Evolutionary conservation across 2,329 filamentous ascomycete species (phyloP), one percentile per base, ranked within the genome.

Genomic region (Calonectria crousiana): DNA sequence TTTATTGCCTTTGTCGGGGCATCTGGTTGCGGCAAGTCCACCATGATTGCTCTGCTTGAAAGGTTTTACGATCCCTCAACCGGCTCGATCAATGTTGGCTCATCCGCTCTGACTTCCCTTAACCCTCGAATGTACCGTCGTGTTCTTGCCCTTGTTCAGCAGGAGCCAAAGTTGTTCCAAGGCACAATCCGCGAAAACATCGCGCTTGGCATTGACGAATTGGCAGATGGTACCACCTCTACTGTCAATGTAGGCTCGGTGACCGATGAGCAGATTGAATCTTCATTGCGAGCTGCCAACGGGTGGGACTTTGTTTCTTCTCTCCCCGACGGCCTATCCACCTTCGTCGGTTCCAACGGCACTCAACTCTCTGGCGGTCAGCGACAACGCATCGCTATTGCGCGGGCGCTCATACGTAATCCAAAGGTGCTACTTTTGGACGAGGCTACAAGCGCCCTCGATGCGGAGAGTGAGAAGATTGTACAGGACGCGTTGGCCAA

Each of bases 111-210:
- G 0, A 74, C 79, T 26, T 80, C 83, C 2, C 79, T 89, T 32
- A 87, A 89, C 74, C 82, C 89, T 2, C 86, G 87, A 30, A 87
- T 88, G 77, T 91, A 90, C 83, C 86, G 90, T 52, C 84, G 85
- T 4, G 83, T 87, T 38, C 86, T 92, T 16, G 86, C 89, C 3
- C 85, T 92, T 6, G 90, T 92, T 2, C 88, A 90, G 72, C 90
- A 92, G 79, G 90, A 92, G 69, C 89, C 90, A 0, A 88, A 88
- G 2, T 89, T 99, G 3, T 95, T 96, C 84, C 95, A 93, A 4
- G 95, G 94, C 32, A 93, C 93, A 0, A 93, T 96, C 77, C 93
- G 94, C 5, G 94, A 96, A 81, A 97, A 97, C 78, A 98, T 98
- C 47, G 75, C 78, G 32, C 77, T 81, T 23, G 78, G 79, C 6